phyloP scores from a whole-genome alignment of 169 alveolate genomes.

The Plasmodium malariae region DNA sequence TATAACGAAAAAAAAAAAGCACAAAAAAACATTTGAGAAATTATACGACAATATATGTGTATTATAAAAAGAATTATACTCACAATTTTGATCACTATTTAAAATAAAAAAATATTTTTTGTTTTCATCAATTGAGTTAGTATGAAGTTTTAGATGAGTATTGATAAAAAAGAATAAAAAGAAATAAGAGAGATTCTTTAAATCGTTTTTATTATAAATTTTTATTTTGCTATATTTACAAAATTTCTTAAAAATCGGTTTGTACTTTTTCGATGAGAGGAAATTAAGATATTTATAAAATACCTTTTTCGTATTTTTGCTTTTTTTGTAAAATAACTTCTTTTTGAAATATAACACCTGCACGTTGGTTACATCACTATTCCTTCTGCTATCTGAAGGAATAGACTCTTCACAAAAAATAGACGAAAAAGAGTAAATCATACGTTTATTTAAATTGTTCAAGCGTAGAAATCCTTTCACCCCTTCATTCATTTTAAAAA shows the following conservation, averaged over 20 bases:
- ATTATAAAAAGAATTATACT: neutral
- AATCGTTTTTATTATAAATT: constrained; percentile 31
- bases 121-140: constrained; percentile 19
- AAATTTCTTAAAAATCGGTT: constrained; percentile 8
- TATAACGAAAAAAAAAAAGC: constrained; percentile 16
- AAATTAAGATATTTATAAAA: constrained; percentile 3
- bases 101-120: constrained; percentile 25
- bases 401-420: neutral
- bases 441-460: neutral
- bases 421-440: constrained; percentile 8
- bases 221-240: constrained; percentile 32
- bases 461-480: neutral
- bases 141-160: constrained; percentile 21
- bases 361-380: neutral
- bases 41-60: neutral
- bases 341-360: constrained; percentile 25
- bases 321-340: constrained; percentile 29
- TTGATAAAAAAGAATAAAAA: constrained; percentile 44
- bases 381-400: neutral
- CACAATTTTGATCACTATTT: constrained; percentile 3
- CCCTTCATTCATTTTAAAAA: constrained; percentile 8
- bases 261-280: neutral
- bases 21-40: constrained; percentile 35
- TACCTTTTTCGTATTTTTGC: constrained; percentile 41
- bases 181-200: constrained; percentile 29